Percentiles rank a stretch among this genome's conserved stretches.
Evolutionary conservation across 306 rosid genomes (phyloP).

Genomic region (Fragaria nilgerrensis): DNA sequence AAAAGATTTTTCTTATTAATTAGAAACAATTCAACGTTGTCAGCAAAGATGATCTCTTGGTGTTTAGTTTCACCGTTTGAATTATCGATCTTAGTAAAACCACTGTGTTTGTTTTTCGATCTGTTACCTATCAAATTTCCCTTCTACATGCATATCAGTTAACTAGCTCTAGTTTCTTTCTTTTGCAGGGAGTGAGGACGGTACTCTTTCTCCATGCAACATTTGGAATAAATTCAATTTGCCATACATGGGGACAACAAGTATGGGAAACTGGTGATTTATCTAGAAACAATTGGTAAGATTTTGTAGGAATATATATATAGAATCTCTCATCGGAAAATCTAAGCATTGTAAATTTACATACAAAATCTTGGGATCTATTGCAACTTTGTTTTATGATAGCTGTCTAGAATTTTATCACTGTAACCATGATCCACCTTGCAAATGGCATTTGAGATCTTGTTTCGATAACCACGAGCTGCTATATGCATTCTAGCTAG

Average conservation of each 20-base stretch:
- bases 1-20: no score
- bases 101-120: no score
- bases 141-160: background rate
- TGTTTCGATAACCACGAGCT: no score
- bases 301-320: background rate
- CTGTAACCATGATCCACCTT: no score
- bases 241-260: slow-evolving; percentile 12
- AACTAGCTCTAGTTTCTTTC: no score
- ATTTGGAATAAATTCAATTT: slow-evolving; percentile 8
- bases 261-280: slow-evolving; percentile 13
- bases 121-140: background rate
- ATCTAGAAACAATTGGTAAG: slow-evolving; percentile 15
- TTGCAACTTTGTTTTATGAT: no score
- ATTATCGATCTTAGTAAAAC: no score
- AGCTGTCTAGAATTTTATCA: background rate
- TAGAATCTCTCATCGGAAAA: background rate
- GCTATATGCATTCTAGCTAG: background rate
- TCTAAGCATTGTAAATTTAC: background rate
- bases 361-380: no score
- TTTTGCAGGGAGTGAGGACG: background rate
- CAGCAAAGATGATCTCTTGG: no score
- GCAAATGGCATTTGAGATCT: no score
- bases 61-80: no score
- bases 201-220: slow-evolving; percentile 5
- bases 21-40: no score